Percentiles rank a stretch among this genome's conserved stretches.
These are phyloP conservation scores for Rhytidiadelphus loreus DNA, from an alignment of 225 moss, liverwort and hornwort genomes.

Conservation along the genomic window DNA sequence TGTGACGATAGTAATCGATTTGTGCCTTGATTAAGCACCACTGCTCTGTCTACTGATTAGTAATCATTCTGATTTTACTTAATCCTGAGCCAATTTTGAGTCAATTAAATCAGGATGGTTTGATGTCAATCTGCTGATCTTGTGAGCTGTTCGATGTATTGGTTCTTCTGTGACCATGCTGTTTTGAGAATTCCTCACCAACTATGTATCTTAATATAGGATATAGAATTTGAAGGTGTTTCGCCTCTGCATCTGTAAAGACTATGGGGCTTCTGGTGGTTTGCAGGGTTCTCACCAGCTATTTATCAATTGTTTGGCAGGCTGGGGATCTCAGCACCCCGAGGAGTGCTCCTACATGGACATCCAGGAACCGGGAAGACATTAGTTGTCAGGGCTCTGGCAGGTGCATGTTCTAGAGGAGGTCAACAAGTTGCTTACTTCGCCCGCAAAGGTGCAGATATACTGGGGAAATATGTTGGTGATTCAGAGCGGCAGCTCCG, in stretches of 20 bases:
- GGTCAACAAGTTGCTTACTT: constrained; percentile 69
- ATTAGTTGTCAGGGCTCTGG: constrained; percentile 70
- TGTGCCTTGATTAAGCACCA: background rate
- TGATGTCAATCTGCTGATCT: background rate
- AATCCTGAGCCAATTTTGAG: background rate
- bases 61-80: background rate
- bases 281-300: constrained; percentile 28
- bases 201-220: background rate
- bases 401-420: constrained; percentile 71
- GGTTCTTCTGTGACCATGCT: background rate
- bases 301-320: constrained; percentile 29
- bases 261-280: constrained; percentile 5
- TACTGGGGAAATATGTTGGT: constrained; percentile 80
- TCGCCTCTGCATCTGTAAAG: background rate
- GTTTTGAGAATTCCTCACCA: background rate
- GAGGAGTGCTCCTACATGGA: constrained; percentile 79
- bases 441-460: constrained; percentile 82
- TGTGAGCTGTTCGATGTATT: background rate
- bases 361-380: constrained; percentile 88
- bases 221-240: background rate
- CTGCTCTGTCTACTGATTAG: background rate
- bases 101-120: background rate
- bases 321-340: constrained; percentile 65
- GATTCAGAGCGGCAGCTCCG: constrained; percentile 79
- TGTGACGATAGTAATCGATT: background rate